phyloP scores from a whole-genome alignment of 139 green algal genomes.

The Chlamydomonas schloesseri region DNA sequence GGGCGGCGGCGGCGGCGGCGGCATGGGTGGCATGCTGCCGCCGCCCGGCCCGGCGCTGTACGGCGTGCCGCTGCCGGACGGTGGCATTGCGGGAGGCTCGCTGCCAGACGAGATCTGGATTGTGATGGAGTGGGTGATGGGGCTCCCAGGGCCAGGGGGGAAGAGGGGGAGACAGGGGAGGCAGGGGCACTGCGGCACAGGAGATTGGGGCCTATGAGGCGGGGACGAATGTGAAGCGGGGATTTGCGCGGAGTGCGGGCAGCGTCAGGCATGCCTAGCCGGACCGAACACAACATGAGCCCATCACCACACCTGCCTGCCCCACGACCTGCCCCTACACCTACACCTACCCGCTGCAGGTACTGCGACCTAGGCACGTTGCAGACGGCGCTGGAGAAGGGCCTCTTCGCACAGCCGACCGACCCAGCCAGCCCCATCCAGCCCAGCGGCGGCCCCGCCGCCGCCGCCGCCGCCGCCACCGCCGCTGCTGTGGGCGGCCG shows the following conservation, averaged over 20 bases:
- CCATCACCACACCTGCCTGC: background rate
- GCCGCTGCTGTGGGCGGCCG: constrained; percentile 14
- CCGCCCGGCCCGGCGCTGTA: too few relatives aligned
- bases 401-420: constrained; percentile 17
- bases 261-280: too few relatives aligned
- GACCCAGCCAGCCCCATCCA: constrained; percentile 6
- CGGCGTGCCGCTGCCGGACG: too few relatives aligned
- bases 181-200: too few relatives aligned
- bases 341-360: background rate
- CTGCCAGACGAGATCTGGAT: constrained; percentile 33
- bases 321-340: background rate
- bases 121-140: constrained; percentile 29
- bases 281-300: too few relatives aligned
- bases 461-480: constrained; percentile 7
- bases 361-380: constrained; percentile 41
- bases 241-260: too few relatives aligned
- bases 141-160: background rate
- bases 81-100: background rate
- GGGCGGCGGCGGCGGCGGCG: too few relatives aligned
- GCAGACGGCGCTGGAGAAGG: constrained; percentile 19
- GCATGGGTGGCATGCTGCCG: too few relatives aligned
- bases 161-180: too few relatives aligned
- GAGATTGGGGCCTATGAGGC: too few relatives aligned
- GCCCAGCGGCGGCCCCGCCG: background rate
- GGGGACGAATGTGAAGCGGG: too few relatives aligned